phyloP scores from a whole-genome alignment of 768 basidiomycete genomes.

The Ramaria rubella region DNA sequence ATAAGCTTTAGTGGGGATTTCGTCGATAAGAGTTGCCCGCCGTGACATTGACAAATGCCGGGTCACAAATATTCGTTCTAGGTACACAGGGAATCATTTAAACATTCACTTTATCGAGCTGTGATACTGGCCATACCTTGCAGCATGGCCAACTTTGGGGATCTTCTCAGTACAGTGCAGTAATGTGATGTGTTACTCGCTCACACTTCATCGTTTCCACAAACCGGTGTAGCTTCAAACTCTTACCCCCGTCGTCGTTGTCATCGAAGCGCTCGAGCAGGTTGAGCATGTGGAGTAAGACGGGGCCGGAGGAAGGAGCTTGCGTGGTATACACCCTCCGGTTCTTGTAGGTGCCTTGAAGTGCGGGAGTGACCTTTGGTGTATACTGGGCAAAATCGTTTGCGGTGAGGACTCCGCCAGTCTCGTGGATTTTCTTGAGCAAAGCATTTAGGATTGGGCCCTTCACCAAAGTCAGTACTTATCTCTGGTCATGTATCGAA shows the following conservation, averaged over 20 bases:
- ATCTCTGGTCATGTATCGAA: slow-evolving; percentile 4
- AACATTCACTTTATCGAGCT: not conserved
- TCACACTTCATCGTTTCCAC: slow-evolving; percentile 82
- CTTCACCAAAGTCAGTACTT: slow-evolving; percentile 26
- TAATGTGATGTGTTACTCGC: slow-evolving; percentile 15
- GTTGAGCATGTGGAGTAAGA: slow-evolving; percentile 90
- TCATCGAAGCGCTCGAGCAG: slow-evolving; percentile 71
- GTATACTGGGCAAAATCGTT: slow-evolving; percentile 68
- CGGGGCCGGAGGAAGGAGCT: slow-evolving; percentile 83
- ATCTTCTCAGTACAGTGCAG: not conserved
- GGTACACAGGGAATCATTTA: not conserved
- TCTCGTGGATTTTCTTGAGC: slow-evolving; percentile 57
- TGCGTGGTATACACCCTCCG: slow-evolving; percentile 78
- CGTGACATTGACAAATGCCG: slow-evolving; percentile 53
- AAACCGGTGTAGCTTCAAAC: slow-evolving; percentile 67
- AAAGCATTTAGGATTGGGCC: slow-evolving; percentile 79
- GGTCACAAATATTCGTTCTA: slow-evolving; percentile 82
- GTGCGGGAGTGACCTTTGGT: slow-evolving; percentile 62
- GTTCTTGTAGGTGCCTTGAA: slow-evolving; percentile 73
- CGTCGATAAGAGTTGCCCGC: slow-evolving; percentile 47
- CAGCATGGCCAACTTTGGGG: slow-evolving; percentile 56
- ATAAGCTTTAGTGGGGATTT: slow-evolving; percentile 65
- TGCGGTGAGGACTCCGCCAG: slow-evolving; percentile 76
- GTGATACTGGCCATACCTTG: slow-evolving; percentile 32
- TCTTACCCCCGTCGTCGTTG: slow-evolving; percentile 39